Conservation (phyloP, 495 filamentous ascomycete species). For the Rhypophila decipiens region DNA sequence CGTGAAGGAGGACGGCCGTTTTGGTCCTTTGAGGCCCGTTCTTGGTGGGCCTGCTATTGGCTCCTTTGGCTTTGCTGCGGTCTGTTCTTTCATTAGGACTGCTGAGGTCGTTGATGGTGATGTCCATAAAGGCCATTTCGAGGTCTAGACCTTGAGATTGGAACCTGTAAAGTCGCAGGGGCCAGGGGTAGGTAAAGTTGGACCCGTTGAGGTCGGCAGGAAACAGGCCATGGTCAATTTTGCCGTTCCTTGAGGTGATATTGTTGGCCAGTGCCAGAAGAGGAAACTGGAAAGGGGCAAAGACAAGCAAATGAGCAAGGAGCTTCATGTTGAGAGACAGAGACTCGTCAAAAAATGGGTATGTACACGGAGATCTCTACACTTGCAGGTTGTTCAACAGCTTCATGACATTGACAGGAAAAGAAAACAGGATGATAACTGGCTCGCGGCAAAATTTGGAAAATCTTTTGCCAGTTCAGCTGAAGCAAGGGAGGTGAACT, state of each 20-base stretch:
- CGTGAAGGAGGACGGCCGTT: constrained; percentile 36
- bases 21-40: too few species aligned
- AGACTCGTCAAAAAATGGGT: too few species aligned
- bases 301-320: background rate
- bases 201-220: constrained; percentile 31
- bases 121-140: constrained; percentile 44
- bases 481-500: too few species aligned
- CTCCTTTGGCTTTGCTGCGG: constrained; percentile 5
- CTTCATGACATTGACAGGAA: too few species aligned
- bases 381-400: too few species aligned
- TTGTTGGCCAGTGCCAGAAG: background rate
- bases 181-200: constrained; percentile 39
- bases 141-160: constrained; percentile 27
- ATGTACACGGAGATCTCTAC: too few species aligned
- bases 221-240: constrained; percentile 21
- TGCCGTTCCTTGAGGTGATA: background rate
- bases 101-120: constrained; percentile 21
- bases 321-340: background rate
- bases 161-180: constrained; percentile 33
- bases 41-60: background rate
- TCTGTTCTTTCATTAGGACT: constrained; percentile 7
- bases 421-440: too few species aligned
- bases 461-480: too few species aligned
- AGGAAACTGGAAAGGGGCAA: background rate
- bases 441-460: too few species aligned